phyloP scores from a whole-genome alignment of 176 grass and related monocot genomes.

The Triticum monococcum region DNA sequence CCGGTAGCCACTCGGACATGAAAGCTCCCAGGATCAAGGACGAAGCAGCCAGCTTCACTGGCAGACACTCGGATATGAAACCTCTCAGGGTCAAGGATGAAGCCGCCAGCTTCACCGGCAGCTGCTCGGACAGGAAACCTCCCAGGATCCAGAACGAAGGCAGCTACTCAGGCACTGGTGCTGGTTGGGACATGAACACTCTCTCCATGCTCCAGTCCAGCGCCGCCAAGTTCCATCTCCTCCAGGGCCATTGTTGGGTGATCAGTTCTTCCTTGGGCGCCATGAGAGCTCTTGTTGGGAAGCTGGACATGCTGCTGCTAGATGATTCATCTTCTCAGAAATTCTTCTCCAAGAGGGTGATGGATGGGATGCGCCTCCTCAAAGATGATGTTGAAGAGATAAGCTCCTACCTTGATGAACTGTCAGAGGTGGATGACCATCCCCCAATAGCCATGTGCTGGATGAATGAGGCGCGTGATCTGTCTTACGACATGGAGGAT shows the following conservation, averaged over 20 bases:
- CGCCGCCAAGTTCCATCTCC: constrained; percentile 59
- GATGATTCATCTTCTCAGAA: fast-evolving
- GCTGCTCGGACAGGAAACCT: no score
- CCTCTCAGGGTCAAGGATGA: no score
- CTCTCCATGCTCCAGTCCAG: constrained; percentile 53
- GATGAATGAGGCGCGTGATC: neutral
- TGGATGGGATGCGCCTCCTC: fast-evolving
- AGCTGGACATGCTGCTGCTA: neutral
- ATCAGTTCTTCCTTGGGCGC: neutral
- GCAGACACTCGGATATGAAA: no score
- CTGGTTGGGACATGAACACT: constrained; percentile 43
- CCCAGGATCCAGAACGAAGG: neutral
- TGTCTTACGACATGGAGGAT: neutral
- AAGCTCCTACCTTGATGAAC: neutral
- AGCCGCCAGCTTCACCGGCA: neutral
- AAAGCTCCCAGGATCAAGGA: no score
- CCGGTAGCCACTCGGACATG: no score
- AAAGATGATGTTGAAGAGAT: neutral
- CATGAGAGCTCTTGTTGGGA: neutral
- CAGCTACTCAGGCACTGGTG: neutral
- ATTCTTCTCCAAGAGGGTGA: neutral
- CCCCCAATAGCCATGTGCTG: neutral
- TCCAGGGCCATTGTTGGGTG: constrained; percentile 30
- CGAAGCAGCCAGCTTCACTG: no score
- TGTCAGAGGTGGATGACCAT: fast-evolving